phyloP scores from a whole-genome alignment of 2,329 filamentous ascomycete genomes.

The Magnaporthales sp. region DNA sequence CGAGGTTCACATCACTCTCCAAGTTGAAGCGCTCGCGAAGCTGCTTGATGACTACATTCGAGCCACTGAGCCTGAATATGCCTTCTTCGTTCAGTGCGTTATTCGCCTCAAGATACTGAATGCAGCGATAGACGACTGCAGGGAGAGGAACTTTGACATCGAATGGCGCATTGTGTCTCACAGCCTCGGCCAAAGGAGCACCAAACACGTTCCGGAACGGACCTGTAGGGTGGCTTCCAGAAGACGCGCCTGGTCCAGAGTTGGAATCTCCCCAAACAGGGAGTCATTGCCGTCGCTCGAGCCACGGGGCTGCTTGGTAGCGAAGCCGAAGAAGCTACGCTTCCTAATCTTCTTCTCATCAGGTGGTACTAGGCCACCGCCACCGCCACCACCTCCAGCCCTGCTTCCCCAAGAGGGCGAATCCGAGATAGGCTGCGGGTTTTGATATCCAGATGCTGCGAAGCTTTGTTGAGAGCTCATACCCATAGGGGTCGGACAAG shows the following conservation, averaged over 20 bases:
- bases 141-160: slow-evolving; percentile 72
- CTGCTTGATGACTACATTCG: slow-evolving; percentile 85
- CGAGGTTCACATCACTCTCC: slow-evolving; percentile 82
- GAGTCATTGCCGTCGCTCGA: slow-evolving; percentile 51
- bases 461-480: slow-evolving; percentile 33
- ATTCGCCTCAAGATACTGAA: slow-evolving; percentile 83
- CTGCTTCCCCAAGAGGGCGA: slow-evolving; percentile 81
- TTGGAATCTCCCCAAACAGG: slow-evolving; percentile 39
- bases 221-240: slow-evolving; percentile 26
- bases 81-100: slow-evolving; percentile 81
- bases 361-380: slow-evolving; percentile 28
- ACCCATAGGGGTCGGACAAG: slow-evolving; percentile 24
- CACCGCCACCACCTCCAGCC: slow-evolving; percentile 29
- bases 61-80: slow-evolving; percentile 95
- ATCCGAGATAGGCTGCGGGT: slow-evolving; percentile 77
- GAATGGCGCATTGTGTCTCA: slow-evolving; percentile 65
- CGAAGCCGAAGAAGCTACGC: slow-evolving; percentile 65
- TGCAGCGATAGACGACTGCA: slow-evolving; percentile 88
- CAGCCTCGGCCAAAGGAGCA: slow-evolving; percentile 75
- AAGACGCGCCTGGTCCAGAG: slow-evolving; percentile 29
- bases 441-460: slow-evolving; percentile 76
- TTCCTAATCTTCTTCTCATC: slow-evolving; percentile 80
- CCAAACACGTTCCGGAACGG: slow-evolving; percentile 72
- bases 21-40: slow-evolving; percentile 88
- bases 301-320: slow-evolving; percentile 44